Conservation (phyloP, 495 filamentous ascomycete species). For the Aspergillus funiculosus region DNA sequence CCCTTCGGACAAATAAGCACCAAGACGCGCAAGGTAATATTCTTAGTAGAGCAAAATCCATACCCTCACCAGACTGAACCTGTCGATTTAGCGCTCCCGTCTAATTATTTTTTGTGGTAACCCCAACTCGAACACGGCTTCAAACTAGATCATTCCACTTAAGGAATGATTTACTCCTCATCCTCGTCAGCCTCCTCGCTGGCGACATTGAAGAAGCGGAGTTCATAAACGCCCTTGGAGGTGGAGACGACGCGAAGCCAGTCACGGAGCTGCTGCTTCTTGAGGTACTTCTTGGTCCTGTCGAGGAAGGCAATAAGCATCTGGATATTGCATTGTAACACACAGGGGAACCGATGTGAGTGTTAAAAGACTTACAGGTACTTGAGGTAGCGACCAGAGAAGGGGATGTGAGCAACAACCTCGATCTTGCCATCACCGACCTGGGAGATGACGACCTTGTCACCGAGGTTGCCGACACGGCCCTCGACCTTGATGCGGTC, state of each 20-base stretch:
- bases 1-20: background rate
- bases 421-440: slow-evolving; percentile 92
- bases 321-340: too few species aligned
- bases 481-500: slow-evolving; percentile 99
- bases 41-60: background rate
- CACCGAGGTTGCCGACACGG: slow-evolving; percentile 95
- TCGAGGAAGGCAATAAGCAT: too few species aligned
- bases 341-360: background rate
- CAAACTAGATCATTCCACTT: slow-evolving; percentile 5
- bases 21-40: background rate
- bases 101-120: slow-evolving; percentile 1
- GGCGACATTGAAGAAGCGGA: slow-evolving; percentile 99
- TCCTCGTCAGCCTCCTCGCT: slow-evolving; percentile 96
- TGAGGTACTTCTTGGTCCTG: slow-evolving; percentile 99
- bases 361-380: slow-evolving; percentile 80
- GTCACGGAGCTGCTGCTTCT: slow-evolving; percentile 99
- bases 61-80: background rate
- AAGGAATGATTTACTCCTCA: slow-evolving; percentile 69
- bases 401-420: slow-evolving; percentile 93
- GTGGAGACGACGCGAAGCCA: slow-evolving; percentile 98
- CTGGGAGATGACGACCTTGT: slow-evolving; percentile 85
- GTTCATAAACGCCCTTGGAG: slow-evolving; percentile 94
- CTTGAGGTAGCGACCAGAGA: slow-evolving; percentile 98
- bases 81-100: background rate
- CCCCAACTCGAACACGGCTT: slow-evolving; percentile 5